Evolutionary conservation across 768 basidiomycete genomes (phyloP).

Genomic region (Trametes punicea): DNA sequence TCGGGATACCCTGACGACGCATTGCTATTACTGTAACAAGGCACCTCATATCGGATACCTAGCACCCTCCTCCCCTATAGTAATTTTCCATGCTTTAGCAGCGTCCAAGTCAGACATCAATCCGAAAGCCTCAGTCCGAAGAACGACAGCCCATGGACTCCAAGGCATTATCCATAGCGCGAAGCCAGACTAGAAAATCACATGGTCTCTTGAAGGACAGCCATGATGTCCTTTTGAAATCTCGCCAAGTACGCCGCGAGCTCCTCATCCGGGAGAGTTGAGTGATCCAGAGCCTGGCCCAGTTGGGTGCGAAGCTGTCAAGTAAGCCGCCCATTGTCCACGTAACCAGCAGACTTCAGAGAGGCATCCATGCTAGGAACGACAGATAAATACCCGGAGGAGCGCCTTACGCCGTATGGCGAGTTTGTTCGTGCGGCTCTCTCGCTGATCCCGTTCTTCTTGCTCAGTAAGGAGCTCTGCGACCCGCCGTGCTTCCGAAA

Average conservation of each 20-base stretch:
- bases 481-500: slow-evolving; percentile 59
- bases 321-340: not conserved
- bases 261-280: slow-evolving; percentile 70
- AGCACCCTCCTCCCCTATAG: too few relatives aligned
- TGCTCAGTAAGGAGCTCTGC: slow-evolving; percentile 56
- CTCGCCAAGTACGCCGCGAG: slow-evolving; percentile 60
- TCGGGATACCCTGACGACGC: too few relatives aligned
- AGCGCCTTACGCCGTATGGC: slow-evolving; percentile 64
- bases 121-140: too few relatives aligned
- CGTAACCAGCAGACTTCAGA: not conserved
- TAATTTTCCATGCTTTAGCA: too few relatives aligned
- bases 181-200: slow-evolving; percentile 2
- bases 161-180: too few relatives aligned
- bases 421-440: slow-evolving; percentile 59
- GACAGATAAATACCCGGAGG: slow-evolving; percentile 48
- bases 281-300: slow-evolving; percentile 67
- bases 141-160: too few relatives aligned
- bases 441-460: slow-evolving; percentile 53
- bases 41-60: too few relatives aligned
- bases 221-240: slow-evolving; percentile 69
- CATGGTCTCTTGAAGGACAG: slow-evolving; percentile 43
- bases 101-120: too few relatives aligned
- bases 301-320: slow-evolving; percentile 70
- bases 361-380: not conserved
- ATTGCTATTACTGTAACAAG: too few relatives aligned